Conservation (phyloP, 345 rosid species). For the Pugionium dolabratum region DNA sequence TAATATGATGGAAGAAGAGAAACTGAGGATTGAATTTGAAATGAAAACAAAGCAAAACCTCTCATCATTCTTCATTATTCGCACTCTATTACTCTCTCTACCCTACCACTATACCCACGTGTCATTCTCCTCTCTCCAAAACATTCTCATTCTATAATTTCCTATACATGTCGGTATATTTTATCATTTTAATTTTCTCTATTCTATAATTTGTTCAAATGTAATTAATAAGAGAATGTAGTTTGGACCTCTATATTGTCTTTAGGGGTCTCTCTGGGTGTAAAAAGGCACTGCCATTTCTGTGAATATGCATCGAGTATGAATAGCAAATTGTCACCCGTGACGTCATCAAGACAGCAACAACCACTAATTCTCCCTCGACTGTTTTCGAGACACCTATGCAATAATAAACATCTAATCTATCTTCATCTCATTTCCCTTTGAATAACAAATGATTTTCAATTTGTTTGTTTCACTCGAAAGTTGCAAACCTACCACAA, state of each 20-base stretch:
- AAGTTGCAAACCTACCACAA: conserved; percentile 17
- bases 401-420: not conserved
- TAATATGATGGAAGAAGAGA: conserved; percentile 4
- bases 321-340: conserved; percentile 21
- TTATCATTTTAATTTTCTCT: conserved; percentile 9
- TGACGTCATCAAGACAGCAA: conserved; percentile 56
- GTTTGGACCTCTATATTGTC: conserved; percentile 32
- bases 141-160: conserved; percentile 32
- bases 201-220: too few relatives aligned
- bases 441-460: not conserved
- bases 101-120: conserved; percentile 41
- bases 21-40: conserved; percentile 24
- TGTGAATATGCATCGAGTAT: conserved; percentile 34
- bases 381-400: conserved; percentile 31
- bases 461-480: not conserved
- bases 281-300: conserved; percentile 35
- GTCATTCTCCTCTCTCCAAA: conserved; percentile 36
- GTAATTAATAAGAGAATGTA: conserved; percentile 22
- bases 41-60: conserved; percentile 28
- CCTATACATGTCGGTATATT: conserved; percentile 35
- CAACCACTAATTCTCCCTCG: conserved; percentile 43
- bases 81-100: conserved; percentile 38
- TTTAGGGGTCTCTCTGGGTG: conserved; percentile 20
- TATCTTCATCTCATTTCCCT: not conserved
- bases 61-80: conserved; percentile 42